These are phyloP conservation scores for Trichocladium uniseriatum DNA, from an alignment of 495 filamentous ascomycete genomes.

Conservation along the genomic window DNA sequence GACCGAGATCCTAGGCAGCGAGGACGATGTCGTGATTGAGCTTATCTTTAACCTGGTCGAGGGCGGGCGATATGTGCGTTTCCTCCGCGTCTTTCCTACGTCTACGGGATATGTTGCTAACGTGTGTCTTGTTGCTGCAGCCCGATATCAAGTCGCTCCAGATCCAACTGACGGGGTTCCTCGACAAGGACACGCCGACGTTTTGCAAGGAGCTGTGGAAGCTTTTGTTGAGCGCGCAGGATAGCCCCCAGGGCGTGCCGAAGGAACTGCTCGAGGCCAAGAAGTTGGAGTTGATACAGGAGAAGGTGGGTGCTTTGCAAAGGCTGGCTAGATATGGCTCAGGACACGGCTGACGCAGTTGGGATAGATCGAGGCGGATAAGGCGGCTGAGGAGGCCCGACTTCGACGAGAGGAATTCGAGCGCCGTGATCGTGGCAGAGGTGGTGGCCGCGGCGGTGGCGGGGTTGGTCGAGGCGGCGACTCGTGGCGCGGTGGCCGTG, in stretches of 20 bases:
- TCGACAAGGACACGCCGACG: constrained; percentile 81
- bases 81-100: background rate
- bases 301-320: constrained; percentile 66
- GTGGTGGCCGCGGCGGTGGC: constrained; percentile 44
- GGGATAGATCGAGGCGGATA: constrained; percentile 68
- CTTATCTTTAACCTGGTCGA: constrained; percentile 86
- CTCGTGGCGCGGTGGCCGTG: constrained; percentile 29
- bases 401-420: constrained; percentile 51
- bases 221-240: constrained; percentile 80
- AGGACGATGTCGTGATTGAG: constrained; percentile 93
- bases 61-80: constrained; percentile 64
- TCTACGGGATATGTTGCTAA: background rate
- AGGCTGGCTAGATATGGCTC: too few relatives aligned
- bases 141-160: constrained; percentile 93
- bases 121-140: constrained; percentile 34
- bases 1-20: constrained; percentile 73
- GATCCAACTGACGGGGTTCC: constrained; percentile 85
- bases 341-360: constrained; percentile 10
- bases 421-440: constrained; percentile 52
- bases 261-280: constrained; percentile 93
- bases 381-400: constrained; percentile 65
- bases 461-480: constrained; percentile 32
- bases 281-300: constrained; percentile 85
- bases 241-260: constrained; percentile 79
- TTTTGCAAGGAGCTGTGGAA: constrained; percentile 96